Conservation (phyloP, 148 eudicot species). For the Cornus controversa region DNA sequence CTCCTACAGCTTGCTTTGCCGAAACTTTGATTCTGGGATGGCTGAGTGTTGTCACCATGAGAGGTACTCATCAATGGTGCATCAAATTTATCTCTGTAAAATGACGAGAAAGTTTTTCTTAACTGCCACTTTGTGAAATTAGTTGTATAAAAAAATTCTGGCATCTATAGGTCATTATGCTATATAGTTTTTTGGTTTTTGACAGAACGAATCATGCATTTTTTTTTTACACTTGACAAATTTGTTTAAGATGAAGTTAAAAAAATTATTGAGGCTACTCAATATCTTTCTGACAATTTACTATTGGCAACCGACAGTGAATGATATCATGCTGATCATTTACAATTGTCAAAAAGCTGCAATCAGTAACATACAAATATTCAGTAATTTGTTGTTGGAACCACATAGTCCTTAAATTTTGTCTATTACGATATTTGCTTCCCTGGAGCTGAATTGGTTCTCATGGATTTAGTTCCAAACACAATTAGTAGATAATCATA, state of each 20-base stretch:
- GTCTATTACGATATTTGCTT: background rate
- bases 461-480: background rate
- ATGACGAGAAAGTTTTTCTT: background rate
- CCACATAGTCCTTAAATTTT: background rate
- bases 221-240: background rate
- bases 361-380: too few species aligned
- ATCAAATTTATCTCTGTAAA: background rate
- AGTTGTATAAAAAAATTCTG: background rate
- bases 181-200: background rate
- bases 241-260: too few species aligned
- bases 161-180: background rate
- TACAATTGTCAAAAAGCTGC: background rate
- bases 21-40: background rate
- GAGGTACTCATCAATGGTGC: conserved; percentile 13
- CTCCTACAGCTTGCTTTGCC: background rate
- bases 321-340: background rate
- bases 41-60: conserved; percentile 22
- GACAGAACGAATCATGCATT: background rate
- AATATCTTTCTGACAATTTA: too few species aligned
- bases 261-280: too few species aligned
- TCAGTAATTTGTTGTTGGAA: background rate
- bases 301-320: background rate
- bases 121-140: background rate
- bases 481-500: background rate
- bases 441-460: background rate